Evolutionary conservation across 2,329 filamentous ascomycete genomes (phyloP).

Genomic region (Beauveria brongniartii): DNA sequence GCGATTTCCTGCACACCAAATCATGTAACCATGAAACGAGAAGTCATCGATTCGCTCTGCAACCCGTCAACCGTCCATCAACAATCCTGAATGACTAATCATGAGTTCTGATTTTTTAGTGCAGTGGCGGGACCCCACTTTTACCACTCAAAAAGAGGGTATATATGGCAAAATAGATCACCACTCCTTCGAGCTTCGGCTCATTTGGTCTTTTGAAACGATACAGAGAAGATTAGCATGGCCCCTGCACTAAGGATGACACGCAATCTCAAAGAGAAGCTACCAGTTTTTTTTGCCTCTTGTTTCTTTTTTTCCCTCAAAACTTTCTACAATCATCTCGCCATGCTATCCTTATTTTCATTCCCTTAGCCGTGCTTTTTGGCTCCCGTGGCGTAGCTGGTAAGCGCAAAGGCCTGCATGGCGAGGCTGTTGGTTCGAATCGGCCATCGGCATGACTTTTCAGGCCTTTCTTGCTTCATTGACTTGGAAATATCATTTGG

Average conservation of each 20-base stretch:
- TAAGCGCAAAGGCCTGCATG: neutral
- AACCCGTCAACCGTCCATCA: too few relatives aligned
- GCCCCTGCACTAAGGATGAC: conserved; percentile 79
- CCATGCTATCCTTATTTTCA: neutral
- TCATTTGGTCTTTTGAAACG: conserved; percentile 12
- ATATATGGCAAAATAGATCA: neutral
- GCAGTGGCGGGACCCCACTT: neutral
- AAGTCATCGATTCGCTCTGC: too few relatives aligned
- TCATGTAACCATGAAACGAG: too few relatives aligned
- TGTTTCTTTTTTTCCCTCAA: neutral
- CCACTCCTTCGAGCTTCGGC: conserved; percentile 5
- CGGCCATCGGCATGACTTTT: neutral
- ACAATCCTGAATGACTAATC: too few relatives aligned
- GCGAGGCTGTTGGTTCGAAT: neutral
- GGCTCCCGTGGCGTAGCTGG: conserved; percentile 1
- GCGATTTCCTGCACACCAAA: too few relatives aligned
- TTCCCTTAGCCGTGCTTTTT: neutral
- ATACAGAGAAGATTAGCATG: conserved; percentile 74
- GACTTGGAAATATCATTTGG: neutral
- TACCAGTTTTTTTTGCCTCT: conserved; percentile 9
- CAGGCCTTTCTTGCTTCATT: neutral
- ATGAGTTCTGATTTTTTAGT: neutral
- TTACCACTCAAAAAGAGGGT: neutral
- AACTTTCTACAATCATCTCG: neutral
- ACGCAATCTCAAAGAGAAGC: conserved; percentile 12